Conservation (phyloP, 2,329 filamentous ascomycete species). For the Cryphonectria japonica region DNA sequence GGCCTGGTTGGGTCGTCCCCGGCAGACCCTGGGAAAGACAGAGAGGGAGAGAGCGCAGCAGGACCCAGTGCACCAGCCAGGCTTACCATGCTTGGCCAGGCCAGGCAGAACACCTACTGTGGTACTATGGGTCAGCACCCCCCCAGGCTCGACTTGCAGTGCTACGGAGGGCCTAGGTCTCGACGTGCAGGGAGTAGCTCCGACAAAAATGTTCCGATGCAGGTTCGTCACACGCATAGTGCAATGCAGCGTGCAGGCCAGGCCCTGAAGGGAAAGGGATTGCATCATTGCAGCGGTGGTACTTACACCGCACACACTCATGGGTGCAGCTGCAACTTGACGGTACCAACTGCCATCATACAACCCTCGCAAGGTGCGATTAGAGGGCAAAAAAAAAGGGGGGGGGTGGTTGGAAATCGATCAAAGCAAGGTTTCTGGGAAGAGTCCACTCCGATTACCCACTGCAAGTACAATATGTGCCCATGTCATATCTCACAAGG, state of each 20-base stretch:
- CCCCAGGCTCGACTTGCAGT: neutral
- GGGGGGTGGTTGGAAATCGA: no score
- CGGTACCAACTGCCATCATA: neutral
- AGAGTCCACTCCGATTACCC: neutral
- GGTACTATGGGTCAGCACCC: neutral
- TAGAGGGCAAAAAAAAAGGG: neutral
- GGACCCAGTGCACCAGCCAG: no score
- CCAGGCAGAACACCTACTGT: neutral
- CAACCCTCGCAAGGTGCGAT: neutral
- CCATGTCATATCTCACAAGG: constrained; percentile 18
- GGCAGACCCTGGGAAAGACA: neutral
- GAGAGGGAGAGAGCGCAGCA: neutral
- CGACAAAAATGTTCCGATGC: constrained; percentile 26
- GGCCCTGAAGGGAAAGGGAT: neutral
- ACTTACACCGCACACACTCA: neutral
- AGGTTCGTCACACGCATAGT: constrained; percentile 18
- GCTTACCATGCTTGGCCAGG: neutral
- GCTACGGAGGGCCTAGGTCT: neutral
- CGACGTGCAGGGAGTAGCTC: constrained; percentile 5
- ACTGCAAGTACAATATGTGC: neutral
- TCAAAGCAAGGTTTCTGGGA: neutral
- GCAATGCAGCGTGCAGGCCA: neutral
- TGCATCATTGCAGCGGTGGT: neutral
- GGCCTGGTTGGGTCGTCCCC: neutral
- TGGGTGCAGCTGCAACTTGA: neutral